These are phyloP conservation scores for Pseudoperonospora humuli DNA, from an alignment of 352 stramenopile genomes.

Conservation along the genomic window DNA sequence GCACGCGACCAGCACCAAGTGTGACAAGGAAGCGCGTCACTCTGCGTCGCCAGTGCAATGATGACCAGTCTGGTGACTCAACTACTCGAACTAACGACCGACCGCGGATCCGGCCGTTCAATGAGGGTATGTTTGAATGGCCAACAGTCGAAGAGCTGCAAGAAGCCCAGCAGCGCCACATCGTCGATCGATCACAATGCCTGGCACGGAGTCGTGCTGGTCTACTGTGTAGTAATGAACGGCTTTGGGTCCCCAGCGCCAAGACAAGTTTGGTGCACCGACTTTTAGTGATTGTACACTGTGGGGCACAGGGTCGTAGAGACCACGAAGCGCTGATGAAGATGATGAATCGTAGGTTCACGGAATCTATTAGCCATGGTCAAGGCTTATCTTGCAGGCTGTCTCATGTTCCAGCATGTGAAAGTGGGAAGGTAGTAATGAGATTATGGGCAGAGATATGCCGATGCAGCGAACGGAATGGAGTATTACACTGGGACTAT, in stretches of 20 bases:
- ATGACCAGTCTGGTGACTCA: background rate
- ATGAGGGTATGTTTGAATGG: slow-evolving; percentile 9
- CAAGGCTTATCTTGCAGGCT: slow-evolving; percentile 2
- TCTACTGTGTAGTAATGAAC: background rate
- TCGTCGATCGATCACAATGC: background rate
- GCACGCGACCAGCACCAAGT: background rate
- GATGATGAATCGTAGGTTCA: background rate
- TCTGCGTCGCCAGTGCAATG: background rate
- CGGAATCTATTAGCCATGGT: slow-evolving; percentile 4
- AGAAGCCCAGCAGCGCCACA: slow-evolving; percentile 1
- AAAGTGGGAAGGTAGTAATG: background rate
- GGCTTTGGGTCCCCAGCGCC: background rate
- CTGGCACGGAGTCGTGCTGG: background rate
- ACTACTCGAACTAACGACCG: background rate
- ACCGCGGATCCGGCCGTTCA: slow-evolving; percentile 6
- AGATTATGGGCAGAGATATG: slow-evolving; percentile 5
- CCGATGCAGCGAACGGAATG: slow-evolving; percentile 14
- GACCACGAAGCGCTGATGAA: background rate
- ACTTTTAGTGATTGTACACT: slow-evolving; percentile 3
- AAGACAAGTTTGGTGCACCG: background rate
- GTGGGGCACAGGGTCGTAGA: slow-evolving; percentile 4
- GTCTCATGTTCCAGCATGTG: slow-evolving; percentile 2
- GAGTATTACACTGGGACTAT: slow-evolving; percentile 29
- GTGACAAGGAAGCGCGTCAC: background rate
- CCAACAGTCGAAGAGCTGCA: slow-evolving; percentile 1